Base-by-base conservation (phyloP, 2,329 filamentous ascomycete species). In the Beauveria varroae region DNA sequence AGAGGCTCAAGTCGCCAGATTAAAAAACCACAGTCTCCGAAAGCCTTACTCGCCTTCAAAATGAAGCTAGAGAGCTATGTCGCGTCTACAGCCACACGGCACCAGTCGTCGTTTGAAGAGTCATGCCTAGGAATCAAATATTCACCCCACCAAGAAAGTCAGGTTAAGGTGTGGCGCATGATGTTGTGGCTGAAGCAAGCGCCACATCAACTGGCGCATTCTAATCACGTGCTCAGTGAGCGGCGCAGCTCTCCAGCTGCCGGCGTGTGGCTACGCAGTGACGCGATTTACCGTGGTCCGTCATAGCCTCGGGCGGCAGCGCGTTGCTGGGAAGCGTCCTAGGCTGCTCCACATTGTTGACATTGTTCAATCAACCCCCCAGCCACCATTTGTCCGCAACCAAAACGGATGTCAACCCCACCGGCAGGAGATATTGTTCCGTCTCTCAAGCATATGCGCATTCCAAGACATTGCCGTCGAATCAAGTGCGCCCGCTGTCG, bases 241-340 rank as follows among this genome's bases (percentile, higher is more conserved):
- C 34, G 60, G 52, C 60, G 60, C 59, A 37, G 41, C 28, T 40
- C 22, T 41, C 55, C 46, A 57, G 43, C 58, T 60, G 26, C 40
- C 57, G 20, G 41, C n/a, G n/a, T 46, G 47, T 60, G 49, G 57
- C 57, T 53, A 14, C n/a, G 41, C 50, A 37, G 57, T 52, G 50
- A 53, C 57, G 49, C 57, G 46, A 60, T 60, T 53, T 54, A 47
- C 57, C 73, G 73, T 73, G 65, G 79, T 77, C 57, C 73, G 72
- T 73, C 65, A 79, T 77, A 75, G 72, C 70, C 70, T 65, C 65
- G 63, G 68, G 61, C 63, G 63, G 62, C 63, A 68, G 68, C 68
- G 69, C 60, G 65, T 66, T 66, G 64, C 65, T 64, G 56, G 64
- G 59, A 60, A 47, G 61, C 58, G 8, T 62, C 61, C 57, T 52